These are phyloP conservation scores for Madurella mycetomatis DNA, from an alignment of 2,329 filamentous ascomycete species.

Conservation along the genomic window DNA sequence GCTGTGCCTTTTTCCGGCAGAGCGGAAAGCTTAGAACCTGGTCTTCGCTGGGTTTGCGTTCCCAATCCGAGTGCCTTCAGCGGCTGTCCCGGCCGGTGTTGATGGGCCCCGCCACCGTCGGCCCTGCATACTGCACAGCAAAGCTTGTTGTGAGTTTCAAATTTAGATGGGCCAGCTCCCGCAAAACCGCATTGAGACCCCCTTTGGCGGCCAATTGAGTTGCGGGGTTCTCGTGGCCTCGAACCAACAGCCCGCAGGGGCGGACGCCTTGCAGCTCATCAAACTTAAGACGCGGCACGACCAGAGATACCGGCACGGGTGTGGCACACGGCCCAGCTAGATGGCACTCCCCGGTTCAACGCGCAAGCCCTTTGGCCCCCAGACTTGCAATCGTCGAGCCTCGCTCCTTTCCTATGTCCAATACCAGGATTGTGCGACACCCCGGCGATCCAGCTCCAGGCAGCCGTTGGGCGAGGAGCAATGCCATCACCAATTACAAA, in stretches of 20 bases:
- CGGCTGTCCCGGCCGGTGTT: too few relatives aligned
- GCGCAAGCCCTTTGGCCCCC: neutral
- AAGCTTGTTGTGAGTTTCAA: neutral
- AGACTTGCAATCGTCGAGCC: neutral
- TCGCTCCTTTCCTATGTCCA: too few relatives aligned
- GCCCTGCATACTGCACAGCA: neutral
- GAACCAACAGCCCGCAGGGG: conserved; percentile 9
- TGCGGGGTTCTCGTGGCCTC: neutral
- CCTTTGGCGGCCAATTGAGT: conserved; percentile 6
- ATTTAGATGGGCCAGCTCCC: conserved; percentile 3
- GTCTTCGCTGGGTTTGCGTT: neutral
- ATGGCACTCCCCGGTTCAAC: neutral
- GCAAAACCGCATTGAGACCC: neutral
- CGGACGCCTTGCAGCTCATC: neutral
- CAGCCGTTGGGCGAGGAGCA: too few relatives aligned
- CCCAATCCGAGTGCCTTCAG: too few relatives aligned
- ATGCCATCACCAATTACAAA: too few relatives aligned
- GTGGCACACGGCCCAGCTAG: neutral
- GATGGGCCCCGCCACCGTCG: neutral
- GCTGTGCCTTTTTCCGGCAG: neutral
- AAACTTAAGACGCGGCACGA: neutral
- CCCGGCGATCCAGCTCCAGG: too few relatives aligned
- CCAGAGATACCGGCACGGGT: neutral
- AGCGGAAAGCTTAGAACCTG: conserved; percentile 1
- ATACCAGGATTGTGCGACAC: too few relatives aligned